Base-by-base conservation (phyloP, 768 basidiomycete genomes). In the Phylloporus sp. region DNA sequence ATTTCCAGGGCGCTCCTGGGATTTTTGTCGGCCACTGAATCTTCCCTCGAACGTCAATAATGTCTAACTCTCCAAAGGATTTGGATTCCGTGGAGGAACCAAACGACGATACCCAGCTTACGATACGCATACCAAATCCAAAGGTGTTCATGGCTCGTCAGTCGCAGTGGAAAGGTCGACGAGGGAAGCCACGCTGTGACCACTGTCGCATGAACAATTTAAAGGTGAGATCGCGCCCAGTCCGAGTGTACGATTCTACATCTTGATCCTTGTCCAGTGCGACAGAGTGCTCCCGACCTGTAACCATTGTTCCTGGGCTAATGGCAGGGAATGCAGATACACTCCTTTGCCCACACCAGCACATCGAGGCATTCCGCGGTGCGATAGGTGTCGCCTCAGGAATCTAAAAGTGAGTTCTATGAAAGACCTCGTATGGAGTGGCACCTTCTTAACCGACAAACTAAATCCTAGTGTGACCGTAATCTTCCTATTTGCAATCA, bases 111-210 rank as follows among this genome's bases (percentile, higher is more conserved):
- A 72, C 71, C 44, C 79, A 78, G 54, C 73, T 85, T 58, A 83
- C 77, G 42, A 84, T 85, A 59, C 75, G 79, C 52, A 85, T 86
- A 57, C 84, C 84, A 3, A 85, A 84, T 60, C 80, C 81, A 31
- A 82, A 80, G 71, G 74, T 80, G 46, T 85, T 79, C 67, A 78
- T 81, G 79, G 81, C 78, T 61, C 81, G 79, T 54, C 83, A 82
- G 65, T 86, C 84, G 36, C 81, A 82, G 50, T 87, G 85, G 85
- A 84, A 85, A 56, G 84, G 85, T 52, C 78, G 84, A 52, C 76
- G 85, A 70, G 85, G 85, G 46, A 87, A 87, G 62, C 84, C 85
- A 57, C 76, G 85, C 44, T 87, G 85, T 60, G 85, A 87, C 70
- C 79, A 84, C 59, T 87, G 85, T 70, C 82, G 85, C 28, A 61